These are phyloP conservation scores for Sarocladium oryzae DNA, from an alignment of 2,329 filamentous ascomycete species.

Conservation along the genomic window DNA sequence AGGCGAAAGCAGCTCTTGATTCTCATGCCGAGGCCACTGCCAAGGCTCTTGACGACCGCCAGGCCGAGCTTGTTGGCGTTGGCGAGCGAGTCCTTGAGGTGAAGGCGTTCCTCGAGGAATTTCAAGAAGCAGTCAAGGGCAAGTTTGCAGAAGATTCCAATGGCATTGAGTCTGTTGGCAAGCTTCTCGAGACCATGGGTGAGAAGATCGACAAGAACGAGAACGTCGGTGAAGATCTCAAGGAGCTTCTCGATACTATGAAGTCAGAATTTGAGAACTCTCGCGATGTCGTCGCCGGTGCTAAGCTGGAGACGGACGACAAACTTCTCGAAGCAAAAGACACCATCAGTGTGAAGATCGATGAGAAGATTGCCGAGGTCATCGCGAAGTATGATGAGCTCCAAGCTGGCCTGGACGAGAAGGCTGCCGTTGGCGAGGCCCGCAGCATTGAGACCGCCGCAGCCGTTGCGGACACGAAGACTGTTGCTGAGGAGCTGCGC, in stretches of 20 bases:
- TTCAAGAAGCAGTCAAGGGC: conserved; percentile 68
- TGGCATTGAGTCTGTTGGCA: conserved; percentile 66
- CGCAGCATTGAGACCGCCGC: conserved; percentile 67
- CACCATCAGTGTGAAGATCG: conserved; percentile 47
- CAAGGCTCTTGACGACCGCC: conserved; percentile 76
- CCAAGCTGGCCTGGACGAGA: conserved; percentile 66
- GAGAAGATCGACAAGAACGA: conserved; percentile 55
- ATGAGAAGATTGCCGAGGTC: conserved; percentile 66
- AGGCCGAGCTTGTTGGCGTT: conserved; percentile 73
- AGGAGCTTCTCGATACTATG: conserved; percentile 67
- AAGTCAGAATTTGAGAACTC: conserved; percentile 84
- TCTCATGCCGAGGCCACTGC: conserved; percentile 65
- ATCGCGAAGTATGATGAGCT: conserved; percentile 86
- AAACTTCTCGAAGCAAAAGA: conserved; percentile 59
- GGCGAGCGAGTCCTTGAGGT: conserved; percentile 73
- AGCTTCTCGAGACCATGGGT: conserved; percentile 60
- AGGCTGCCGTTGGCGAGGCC: conserved; percentile 65
- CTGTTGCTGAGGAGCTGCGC: conserved; percentile 80
- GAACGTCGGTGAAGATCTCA: conserved; percentile 54
- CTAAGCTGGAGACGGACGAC: conserved; percentile 78
- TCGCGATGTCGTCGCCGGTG: conserved; percentile 69
- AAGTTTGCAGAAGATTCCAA: conserved; percentile 71
- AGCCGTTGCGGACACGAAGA: conserved; percentile 67
- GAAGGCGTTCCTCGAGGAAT: conserved; percentile 68
- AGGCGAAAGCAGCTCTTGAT: conserved; percentile 63